Percentiles rank a stretch among this genome's conserved stretches.
These are phyloP conservation scores for Xylariaceae sp. DNA, from an alignment of 2,329 filamentous ascomycete genomes.

Conservation along the genomic window DNA sequence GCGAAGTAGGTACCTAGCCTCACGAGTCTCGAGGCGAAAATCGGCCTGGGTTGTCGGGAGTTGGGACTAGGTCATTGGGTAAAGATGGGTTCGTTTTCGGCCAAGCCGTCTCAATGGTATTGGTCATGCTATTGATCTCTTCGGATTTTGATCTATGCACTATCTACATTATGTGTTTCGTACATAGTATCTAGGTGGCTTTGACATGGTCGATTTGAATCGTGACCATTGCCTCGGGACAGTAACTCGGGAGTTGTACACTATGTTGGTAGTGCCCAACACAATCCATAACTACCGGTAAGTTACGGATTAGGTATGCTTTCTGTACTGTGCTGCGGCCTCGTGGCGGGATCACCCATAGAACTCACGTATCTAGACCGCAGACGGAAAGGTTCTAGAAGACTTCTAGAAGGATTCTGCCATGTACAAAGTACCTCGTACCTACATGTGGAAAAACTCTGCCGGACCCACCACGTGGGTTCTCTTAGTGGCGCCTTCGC, in stretches of 20 bases:
- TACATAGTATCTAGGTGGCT: neutral
- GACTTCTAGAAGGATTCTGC: constrained; percentile 23
- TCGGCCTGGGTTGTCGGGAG: neutral
- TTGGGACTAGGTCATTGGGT: constrained; percentile 2
- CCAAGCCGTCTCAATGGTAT: constrained; percentile 2
- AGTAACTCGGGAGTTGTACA: no score
- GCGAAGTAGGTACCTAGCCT: no score
- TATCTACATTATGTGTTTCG: no score
- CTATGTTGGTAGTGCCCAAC: no score
- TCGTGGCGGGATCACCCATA: constrained; percentile 22
- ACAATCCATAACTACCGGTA: neutral
- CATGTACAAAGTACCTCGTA: no score
- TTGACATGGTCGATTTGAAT: neutral
- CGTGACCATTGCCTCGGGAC: neutral
- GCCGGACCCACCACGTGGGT: neutral
- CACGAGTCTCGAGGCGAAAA: constrained; percentile 3
- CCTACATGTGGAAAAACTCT: neutral
- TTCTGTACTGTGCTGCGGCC: no score
- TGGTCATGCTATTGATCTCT: constrained; percentile 1
- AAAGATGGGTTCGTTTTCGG: constrained; percentile 5
- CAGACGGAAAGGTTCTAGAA: constrained; percentile 28
- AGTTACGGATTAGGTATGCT: no score
- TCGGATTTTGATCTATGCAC: no score
- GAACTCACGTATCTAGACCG: constrained; percentile 16
- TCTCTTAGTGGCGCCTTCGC: neutral